Conservation (phyloP, 1,284 basidiomycete species). For the Ceratobasidium sp. region DNA sequence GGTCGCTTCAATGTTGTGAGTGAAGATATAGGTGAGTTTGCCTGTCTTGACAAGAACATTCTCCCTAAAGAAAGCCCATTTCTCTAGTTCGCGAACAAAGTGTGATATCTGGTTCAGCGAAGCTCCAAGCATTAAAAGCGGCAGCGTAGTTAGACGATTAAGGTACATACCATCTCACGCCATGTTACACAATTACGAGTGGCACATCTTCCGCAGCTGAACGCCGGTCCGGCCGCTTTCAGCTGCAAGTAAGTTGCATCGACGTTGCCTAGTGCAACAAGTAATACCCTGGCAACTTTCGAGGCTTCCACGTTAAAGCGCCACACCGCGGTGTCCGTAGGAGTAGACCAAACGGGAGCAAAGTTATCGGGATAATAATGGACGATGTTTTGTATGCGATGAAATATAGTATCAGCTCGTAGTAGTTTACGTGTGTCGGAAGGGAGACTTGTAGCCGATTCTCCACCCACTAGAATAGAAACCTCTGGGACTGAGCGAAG, state of each 20-base stretch:
- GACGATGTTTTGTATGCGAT: too few relatives aligned
- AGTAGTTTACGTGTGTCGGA: neutral
- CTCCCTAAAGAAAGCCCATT: neutral
- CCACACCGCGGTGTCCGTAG: too few relatives aligned
- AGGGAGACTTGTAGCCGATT: neutral
- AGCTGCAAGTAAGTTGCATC: constrained; percentile 13
- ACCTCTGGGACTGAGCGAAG: neutral
- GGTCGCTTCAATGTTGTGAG: neutral
- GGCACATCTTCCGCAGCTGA: constrained; percentile 25
- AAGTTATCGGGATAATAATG: constrained; percentile 24
- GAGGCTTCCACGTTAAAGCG: neutral
- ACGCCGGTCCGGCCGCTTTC: constrained; percentile 11
- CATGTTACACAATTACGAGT: neutral
- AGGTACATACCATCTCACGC: constrained; percentile 8
- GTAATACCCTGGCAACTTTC: neutral
- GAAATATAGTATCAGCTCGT: constrained; percentile 14
- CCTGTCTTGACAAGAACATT: neutral
- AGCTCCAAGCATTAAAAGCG: too few relatives aligned
- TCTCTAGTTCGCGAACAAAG: neutral
- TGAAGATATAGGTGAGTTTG: neutral
- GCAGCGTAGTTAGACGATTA: too few relatives aligned
- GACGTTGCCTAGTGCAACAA: neutral
- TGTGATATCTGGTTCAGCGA: constrained; percentile 12
- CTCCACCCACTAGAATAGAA: neutral
- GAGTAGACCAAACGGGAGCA: neutral